These are phyloP conservation scores for Annulohypoxylon bovei DNA, from an alignment of 495 filamentous ascomycete genomes.

Conservation along the genomic window DNA sequence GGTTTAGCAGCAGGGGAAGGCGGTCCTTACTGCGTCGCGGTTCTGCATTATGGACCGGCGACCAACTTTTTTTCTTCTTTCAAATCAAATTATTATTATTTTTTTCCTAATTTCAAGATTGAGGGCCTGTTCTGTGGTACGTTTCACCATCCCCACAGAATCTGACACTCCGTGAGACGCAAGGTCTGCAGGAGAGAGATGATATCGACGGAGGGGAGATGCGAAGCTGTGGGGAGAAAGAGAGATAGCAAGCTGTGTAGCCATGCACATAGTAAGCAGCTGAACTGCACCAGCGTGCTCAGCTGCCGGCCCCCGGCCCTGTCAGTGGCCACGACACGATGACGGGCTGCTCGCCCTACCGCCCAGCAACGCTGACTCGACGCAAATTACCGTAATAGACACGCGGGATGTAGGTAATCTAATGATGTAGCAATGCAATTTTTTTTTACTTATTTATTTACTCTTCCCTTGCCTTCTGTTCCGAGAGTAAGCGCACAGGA, in stretches of 20 bases:
- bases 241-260: not conserved
- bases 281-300: constrained; percentile 25
- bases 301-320: constrained; percentile 18
- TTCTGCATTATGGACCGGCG: constrained; percentile 10
- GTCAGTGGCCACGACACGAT: constrained; percentile 12
- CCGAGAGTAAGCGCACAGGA: constrained; percentile 38
- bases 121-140: constrained; percentile 35
- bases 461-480: not conserved
- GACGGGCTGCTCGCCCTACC: constrained; percentile 4
- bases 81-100: constrained; percentile 3
- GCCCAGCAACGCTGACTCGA: constrained; percentile 11
- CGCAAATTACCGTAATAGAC: not conserved
- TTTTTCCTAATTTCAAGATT: constrained; percentile 10
- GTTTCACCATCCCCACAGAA: constrained; percentile 43
- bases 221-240: constrained; percentile 30
- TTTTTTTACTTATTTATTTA: not conserved
- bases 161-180: constrained; percentile 40
- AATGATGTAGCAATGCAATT: not conserved
- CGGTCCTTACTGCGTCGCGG: not conserved
- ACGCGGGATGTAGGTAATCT: not conserved
- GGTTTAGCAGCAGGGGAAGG: constrained; percentile 4
- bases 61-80: constrained; percentile 18
- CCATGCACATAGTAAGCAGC: constrained; percentile 30
- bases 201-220: constrained; percentile 17
- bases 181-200: constrained; percentile 35